phyloP scores from a whole-genome alignment of 75 land plant species.

The Pinus tabuliformis region DNA sequence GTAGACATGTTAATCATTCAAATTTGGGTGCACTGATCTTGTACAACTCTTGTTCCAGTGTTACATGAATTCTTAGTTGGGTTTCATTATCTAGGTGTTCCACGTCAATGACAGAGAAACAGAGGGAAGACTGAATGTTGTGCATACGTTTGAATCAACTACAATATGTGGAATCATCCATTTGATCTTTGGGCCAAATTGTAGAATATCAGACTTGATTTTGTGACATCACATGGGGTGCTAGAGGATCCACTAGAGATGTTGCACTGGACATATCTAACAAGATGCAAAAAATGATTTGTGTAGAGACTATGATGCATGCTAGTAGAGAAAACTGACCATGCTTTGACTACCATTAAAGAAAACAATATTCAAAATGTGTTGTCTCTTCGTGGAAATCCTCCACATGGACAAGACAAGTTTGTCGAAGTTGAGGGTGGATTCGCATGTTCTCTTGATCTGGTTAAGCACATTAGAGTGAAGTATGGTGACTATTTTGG shows the following conservation, averaged over 20 bases:
- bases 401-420: constrained; percentile 94
- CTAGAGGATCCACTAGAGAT: constrained; percentile 97
- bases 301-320: constrained; percentile 99
- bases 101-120: too few relatives aligned
- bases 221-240: constrained; percentile 99
- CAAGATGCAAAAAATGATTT: constrained; percentile 90
- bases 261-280: constrained; percentile 89
- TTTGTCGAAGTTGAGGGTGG: constrained; percentile 89
- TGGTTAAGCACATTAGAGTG: constrained; percentile 73
- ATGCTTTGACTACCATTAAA: constrained; percentile 73
- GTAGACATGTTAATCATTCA: too few relatives aligned
- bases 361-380: constrained; percentile 93
- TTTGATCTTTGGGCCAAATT: constrained; percentile 89
- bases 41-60: too few relatives aligned
- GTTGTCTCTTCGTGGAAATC: constrained; percentile 93
- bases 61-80: too few relatives aligned
- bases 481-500: constrained; percentile 93
- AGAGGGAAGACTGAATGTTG: too few relatives aligned
- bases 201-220: constrained; percentile 76
- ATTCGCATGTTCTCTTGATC: constrained; percentile 89
- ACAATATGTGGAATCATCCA: too few relatives aligned
- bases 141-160: too few relatives aligned
- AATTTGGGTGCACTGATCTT: too few relatives aligned
- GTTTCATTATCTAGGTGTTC: too few relatives aligned
- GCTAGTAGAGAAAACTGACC: constrained; percentile 94